phyloP scores from a whole-genome alignment of 2,329 filamentous ascomycete genomes.

The Hortaea sp. region DNA sequence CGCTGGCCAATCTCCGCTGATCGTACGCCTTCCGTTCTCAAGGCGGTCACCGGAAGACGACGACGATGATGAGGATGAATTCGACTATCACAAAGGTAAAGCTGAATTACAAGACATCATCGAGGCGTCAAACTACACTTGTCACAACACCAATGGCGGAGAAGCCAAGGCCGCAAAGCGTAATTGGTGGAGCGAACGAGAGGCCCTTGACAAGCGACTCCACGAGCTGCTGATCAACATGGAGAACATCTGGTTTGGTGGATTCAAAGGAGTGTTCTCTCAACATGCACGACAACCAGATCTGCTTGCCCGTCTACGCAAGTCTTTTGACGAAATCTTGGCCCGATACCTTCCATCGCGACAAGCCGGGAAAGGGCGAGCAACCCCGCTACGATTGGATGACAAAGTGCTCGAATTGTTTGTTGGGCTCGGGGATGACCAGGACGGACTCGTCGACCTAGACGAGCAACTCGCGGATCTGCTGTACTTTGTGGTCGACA shows the following conservation, averaged over 20 bases:
- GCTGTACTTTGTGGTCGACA: slow-evolving; percentile 91
- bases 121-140: slow-evolving; percentile 68
- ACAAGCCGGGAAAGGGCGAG: slow-evolving; percentile 45
- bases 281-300: slow-evolving; percentile 54
- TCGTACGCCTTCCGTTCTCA: slow-evolving; percentile 75
- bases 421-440: slow-evolving; percentile 68
- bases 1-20: slow-evolving; percentile 65
- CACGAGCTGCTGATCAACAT: slow-evolving; percentile 72
- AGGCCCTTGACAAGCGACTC: slow-evolving; percentile 67
- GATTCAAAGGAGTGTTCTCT: slow-evolving; percentile 90
- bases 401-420: slow-evolving; percentile 74
- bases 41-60: slow-evolving; percentile 73
- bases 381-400: slow-evolving; percentile 45
- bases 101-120: slow-evolving; percentile 77
- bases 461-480: slow-evolving; percentile 88
- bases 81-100: slow-evolving; percentile 72
- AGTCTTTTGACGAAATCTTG: slow-evolving; percentile 66
- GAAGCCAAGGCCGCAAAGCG: slow-evolving; percentile 63
- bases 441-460: slow-evolving; percentile 55
- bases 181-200: slow-evolving; percentile 83
- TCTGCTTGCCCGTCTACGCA: slow-evolving; percentile 64
- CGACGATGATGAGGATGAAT: slow-evolving; percentile 67
- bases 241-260: slow-evolving; percentile 88
- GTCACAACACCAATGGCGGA: slow-evolving; percentile 64
- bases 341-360: slow-evolving; percentile 80